Conservation (phyloP, 805 yeast genomes). For the Scheffersomyces spartinae region DNA sequence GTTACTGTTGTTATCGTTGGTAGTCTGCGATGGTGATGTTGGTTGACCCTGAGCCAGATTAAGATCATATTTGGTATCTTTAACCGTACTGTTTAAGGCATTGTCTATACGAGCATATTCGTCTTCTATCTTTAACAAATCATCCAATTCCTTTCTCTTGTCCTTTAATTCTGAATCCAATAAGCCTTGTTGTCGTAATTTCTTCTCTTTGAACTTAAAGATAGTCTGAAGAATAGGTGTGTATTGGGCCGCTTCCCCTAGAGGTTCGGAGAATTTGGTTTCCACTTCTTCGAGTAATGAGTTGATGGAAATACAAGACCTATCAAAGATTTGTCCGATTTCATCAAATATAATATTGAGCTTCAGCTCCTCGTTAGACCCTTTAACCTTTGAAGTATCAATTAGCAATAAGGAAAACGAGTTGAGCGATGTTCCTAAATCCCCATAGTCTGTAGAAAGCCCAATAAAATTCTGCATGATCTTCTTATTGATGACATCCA, state of each 20-base stretch:
- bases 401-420: conserved; percentile 39
- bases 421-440: conserved; percentile 53
- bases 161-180: conserved; percentile 21
- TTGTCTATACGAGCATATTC: conserved; percentile 17
- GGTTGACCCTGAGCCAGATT: conserved; percentile 3
- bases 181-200: conserved; percentile 19
- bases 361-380: conserved; percentile 15
- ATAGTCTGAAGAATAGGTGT: conserved; percentile 47
- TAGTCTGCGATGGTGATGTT: conserved; percentile 1
- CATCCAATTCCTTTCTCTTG: conserved; percentile 19
- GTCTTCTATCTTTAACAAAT: conserved; percentile 16
- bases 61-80: conserved; percentile 12
- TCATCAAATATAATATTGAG: conserved; percentile 44
- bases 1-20: conserved; percentile 3
- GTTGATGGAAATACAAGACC: conserved; percentile 42
- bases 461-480: conserved; percentile 45
- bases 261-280: conserved; percentile 53
- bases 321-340: conserved; percentile 79
- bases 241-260: conserved; percentile 61
- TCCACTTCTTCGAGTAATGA: conserved; percentile 41
- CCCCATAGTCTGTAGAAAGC: conserved; percentile 54
- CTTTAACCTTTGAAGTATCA: conserved; percentile 13
- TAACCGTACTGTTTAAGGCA: conserved; percentile 11
- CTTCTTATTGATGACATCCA: conserved; percentile 48
- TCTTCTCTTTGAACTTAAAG: conserved; percentile 41